Evolutionary conservation across 1,139 yeast species (phyloP), one percentile per base, ranked within the genome.

Genomic region (Kodamaea sp.): DNA sequence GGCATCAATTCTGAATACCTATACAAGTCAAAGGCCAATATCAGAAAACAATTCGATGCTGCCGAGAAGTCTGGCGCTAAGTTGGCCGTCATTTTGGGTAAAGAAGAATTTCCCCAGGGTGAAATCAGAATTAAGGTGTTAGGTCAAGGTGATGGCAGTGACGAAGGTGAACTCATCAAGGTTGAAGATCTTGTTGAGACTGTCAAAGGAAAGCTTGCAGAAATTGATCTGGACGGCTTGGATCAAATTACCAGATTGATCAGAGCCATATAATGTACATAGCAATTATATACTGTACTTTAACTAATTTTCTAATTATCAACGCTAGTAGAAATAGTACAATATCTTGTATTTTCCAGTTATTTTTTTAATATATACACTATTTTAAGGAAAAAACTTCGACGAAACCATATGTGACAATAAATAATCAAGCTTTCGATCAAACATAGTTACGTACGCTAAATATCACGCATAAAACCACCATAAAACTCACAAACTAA

Each of bases 21-120:
- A 47, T 92, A 86, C 72, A 92, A 92, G 65, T 76, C 86, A 37
- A 92, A 92, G 67, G 95, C 95, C 37, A 92, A 92, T 59, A 84
- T 88, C 41, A 84, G 95, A 59, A 92, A 90, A 61, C 98, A 92
- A 66, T 92, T 92, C 47, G 97, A 90, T 52, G 95, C 96, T 35
- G 97, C 98, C 28, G 98, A 92, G 52, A 89, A 88, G 63, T 72
- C 89, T 2, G 97, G 97, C 24, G 88, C 96, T 49, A 83, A 90
- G 39, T 55, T 89, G 33, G 96, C 95, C 4, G 96, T 92, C 26
- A 92, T 92, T 47, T 71, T 92, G 39, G 98, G 98, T 51, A 94
- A 92, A 61, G 97, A 90, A 59, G 98, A 92, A 63, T 88, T 66
- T 52, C 77, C 80, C 15, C 78, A 78, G 50, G 96, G 96, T 20